phyloP scores from a whole-genome alignment of 306 rosid species.

The Dalbergia cochinchinensis region DNA sequence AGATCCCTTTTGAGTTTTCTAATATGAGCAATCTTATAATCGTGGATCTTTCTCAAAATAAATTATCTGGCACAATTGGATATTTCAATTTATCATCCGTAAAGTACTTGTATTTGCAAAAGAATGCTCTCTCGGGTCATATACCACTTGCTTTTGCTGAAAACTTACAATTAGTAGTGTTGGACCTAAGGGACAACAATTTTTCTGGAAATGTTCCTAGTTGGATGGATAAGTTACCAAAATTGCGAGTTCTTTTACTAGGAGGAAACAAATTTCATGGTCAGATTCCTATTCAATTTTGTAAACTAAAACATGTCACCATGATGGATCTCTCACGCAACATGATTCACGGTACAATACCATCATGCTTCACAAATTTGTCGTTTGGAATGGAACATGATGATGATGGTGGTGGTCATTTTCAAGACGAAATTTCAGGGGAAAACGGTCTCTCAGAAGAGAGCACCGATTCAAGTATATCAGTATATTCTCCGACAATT shows the following conservation, averaged over 20 bases:
- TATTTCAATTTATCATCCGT: not conserved
- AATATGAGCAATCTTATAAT: not conserved
- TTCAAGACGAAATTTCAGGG: too few relatives aligned
- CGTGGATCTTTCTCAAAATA: not conserved
- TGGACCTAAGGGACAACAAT: not conserved
- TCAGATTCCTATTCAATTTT: not conserved
- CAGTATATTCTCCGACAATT: too few relatives aligned
- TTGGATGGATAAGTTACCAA: not conserved
- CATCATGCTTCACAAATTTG: too few relatives aligned
- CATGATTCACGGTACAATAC: too few relatives aligned
- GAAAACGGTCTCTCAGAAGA: not conserved
- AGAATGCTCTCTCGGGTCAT: not conserved
- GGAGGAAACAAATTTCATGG: slow-evolving; percentile 16
- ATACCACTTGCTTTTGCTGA: not conserved
- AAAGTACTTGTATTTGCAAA: not conserved
- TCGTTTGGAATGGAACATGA: not conserved
- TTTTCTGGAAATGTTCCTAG: slow-evolving; percentile 16
- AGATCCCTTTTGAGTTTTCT: not conserved
- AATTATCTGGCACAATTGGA: not conserved
- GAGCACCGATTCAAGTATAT: too few relatives aligned
- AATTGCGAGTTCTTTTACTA: not conserved
- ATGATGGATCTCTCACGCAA: too few relatives aligned
- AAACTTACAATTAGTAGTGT: too few relatives aligned
- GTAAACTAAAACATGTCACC: not conserved
- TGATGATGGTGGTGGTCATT: too few relatives aligned